These are phyloP conservation scores for Hypoxylon sp. DNA, from an alignment of 2,329 filamentous ascomycete genomes.

Conservation along the genomic window DNA sequence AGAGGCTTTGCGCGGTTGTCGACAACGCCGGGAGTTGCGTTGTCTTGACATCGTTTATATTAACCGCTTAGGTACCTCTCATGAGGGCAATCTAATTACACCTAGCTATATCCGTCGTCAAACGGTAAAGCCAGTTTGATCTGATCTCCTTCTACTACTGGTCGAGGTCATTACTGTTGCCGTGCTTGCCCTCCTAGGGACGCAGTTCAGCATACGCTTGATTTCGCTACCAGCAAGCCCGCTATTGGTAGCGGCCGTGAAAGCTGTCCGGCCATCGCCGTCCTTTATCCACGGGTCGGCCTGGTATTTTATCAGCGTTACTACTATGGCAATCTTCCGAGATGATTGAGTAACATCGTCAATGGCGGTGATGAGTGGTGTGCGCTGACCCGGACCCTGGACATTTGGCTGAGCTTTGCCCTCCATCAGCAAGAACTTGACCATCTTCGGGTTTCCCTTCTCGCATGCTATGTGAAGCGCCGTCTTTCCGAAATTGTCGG, in stretches of 20 bases:
- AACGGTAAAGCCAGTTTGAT: neutral
- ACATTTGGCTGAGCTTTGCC: constrained; percentile 40
- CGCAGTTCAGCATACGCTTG: constrained; percentile 25
- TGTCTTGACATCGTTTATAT: too few relatives aligned
- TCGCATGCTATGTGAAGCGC: constrained; percentile 45
- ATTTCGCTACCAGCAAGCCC: constrained; percentile 35
- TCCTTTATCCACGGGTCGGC: constrained; percentile 37
- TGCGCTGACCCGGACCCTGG: constrained; percentile 33
- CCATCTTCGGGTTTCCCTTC: constrained; percentile 43
- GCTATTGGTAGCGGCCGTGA: constrained; percentile 33
- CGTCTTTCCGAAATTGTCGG: constrained; percentile 41
- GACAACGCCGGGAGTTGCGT: too few relatives aligned
- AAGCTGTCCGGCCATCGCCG: constrained; percentile 30
- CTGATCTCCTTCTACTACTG: neutral
- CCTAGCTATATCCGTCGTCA: constrained; percentile 2
- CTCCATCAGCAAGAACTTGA: constrained; percentile 32
- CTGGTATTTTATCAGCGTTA: constrained; percentile 33
- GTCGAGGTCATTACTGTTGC: neutral
- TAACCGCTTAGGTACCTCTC: too few relatives aligned
- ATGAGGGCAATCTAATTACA: too few relatives aligned
- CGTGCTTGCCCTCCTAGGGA: constrained; percentile 23
- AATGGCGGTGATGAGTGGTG: constrained; percentile 41
- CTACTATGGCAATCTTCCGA: constrained; percentile 38
- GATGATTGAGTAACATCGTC: constrained; percentile 35
- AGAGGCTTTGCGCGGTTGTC: too few relatives aligned